Evolutionary conservation across 257 asterid genomes (phyloP).

Genomic region (Nicotiana noctiflora): DNA sequence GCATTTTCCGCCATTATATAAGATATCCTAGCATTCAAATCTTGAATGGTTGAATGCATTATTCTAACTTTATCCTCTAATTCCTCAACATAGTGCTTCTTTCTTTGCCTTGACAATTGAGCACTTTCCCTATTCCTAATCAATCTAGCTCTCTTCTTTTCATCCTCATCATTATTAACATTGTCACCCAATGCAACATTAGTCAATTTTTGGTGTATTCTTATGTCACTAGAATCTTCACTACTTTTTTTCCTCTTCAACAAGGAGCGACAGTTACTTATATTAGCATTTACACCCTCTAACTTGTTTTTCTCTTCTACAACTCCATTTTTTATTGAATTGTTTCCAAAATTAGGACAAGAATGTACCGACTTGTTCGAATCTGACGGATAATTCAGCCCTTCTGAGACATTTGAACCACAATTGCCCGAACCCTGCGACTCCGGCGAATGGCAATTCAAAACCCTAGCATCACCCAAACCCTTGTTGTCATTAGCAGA

Average conservation of each 20-base stretch:
- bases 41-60: slow-evolving; percentile 93
- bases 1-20: slow-evolving; percentile 79
- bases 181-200: slow-evolving; percentile 17
- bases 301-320: slow-evolving; percentile 51
- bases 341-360: slow-evolving; percentile 41
- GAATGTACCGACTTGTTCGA: slow-evolving; percentile 58
- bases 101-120: slow-evolving; percentile 87
- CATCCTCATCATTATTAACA: slow-evolving; percentile 58
- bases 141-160: slow-evolving; percentile 73
- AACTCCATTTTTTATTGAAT: slow-evolving; percentile 36
- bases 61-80: slow-evolving; percentile 84
- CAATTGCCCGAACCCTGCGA: slow-evolving; percentile 57
- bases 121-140: slow-evolving; percentile 99
- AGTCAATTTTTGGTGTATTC: slow-evolving; percentile 46
- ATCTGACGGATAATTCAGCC: slow-evolving; percentile 16
- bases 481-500: slow-evolving; percentile 18
- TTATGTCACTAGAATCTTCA: slow-evolving; percentile 32
- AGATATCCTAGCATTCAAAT: slow-evolving; percentile 67
- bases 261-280: slow-evolving; percentile 21
- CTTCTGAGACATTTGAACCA: slow-evolving; percentile 42
- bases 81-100: slow-evolving; percentile 91
- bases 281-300: slow-evolving; percentile 32
- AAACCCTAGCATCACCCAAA: slow-evolving; percentile 35
- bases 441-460: slow-evolving; percentile 59
- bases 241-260: slow-evolving; percentile 64